These are phyloP conservation scores for Vinca minor DNA, from an alignment of 257 asterid species.

Conservation along the genomic window DNA sequence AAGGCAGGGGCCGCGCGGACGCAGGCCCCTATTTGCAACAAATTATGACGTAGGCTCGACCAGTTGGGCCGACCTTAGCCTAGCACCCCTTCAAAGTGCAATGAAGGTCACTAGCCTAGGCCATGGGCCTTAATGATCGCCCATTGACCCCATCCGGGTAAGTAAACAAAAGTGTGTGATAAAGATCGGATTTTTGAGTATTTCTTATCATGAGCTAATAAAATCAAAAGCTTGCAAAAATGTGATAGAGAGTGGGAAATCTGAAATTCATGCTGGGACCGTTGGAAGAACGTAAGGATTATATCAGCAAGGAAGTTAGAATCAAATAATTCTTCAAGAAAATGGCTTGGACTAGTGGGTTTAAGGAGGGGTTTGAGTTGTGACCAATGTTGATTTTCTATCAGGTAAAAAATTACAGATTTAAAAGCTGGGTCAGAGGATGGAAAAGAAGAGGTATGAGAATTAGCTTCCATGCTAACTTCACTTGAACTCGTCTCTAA, in stretches of 20 bases:
- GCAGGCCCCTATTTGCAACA: too few species aligned
- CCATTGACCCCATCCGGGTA: too few species aligned
- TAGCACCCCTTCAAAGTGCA: too few species aligned
- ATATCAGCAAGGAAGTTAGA: slow-evolving; percentile 30
- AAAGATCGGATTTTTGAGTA: slow-evolving; percentile 63
- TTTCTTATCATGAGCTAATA: slow-evolving; percentile 45
- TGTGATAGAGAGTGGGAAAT: slow-evolving; percentile 36
- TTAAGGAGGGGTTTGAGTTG: slow-evolving; percentile 34
- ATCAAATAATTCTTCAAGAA: slow-evolving; percentile 41
- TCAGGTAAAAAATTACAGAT: slow-evolving; percentile 27
- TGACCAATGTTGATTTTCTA: slow-evolving; percentile 55
- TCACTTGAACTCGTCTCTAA: background rate
- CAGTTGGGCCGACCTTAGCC: too few species aligned
- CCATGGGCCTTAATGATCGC: too few species aligned
- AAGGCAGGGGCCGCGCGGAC: too few species aligned
- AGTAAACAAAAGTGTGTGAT: slow-evolving; percentile 42
- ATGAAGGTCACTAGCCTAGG: too few species aligned
- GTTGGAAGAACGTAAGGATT: slow-evolving; percentile 47
- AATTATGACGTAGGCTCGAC: too few species aligned
- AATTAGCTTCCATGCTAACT: background rate
- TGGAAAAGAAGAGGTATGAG: background rate
- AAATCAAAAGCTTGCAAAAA: slow-evolving; percentile 35
- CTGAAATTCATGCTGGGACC: slow-evolving; percentile 49
- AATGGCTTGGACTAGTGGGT: slow-evolving; percentile 30
- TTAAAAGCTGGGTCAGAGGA: slow-evolving; percentile 23